phyloP scores from a whole-genome alignment of 2,329 filamentous ascomycete genomes.

The Shiraia sp. region DNA sequence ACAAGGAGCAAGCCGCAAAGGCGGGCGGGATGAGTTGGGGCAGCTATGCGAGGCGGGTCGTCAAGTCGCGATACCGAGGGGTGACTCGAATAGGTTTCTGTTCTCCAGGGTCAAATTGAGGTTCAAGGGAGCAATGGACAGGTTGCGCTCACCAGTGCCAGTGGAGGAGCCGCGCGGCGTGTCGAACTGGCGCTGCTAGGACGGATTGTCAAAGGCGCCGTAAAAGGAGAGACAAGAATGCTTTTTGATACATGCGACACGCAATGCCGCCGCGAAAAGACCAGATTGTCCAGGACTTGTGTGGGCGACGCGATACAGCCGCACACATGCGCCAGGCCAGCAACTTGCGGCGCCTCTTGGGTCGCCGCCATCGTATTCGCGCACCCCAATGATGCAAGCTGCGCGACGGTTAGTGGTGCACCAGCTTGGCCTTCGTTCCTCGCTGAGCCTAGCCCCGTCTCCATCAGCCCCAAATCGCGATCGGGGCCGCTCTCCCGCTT shows the following conservation, averaged over 20 bases:
- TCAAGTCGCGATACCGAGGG: neutral
- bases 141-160: constrained; percentile 7
- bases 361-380: constrained; percentile 2
- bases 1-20: constrained; percentile 2
- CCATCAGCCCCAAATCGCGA: too few relatives aligned
- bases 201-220: constrained; percentile 2
- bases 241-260: neutral
- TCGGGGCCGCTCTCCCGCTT: too few relatives aligned
- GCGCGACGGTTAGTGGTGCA: constrained; percentile 3
- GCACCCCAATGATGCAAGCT: constrained; percentile 3
- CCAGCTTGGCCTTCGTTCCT: too few relatives aligned
- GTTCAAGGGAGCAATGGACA: constrained; percentile 1
- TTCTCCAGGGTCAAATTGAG: constrained; percentile 4
- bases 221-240: neutral
- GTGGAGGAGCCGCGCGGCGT: constrained; percentile 19
- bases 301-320: too few relatives aligned
- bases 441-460: too few relatives aligned
- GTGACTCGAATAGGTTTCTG: neutral
- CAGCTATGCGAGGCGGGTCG: neutral
- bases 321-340: too few relatives aligned
- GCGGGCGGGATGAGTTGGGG: neutral
- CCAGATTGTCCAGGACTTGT: too few relatives aligned
- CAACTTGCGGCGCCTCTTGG: neutral
- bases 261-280: neutral
- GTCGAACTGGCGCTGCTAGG: too few relatives aligned